Base-by-base conservation (phyloP, 2,329 filamentous ascomycete species). In the Xylariaceae sp. region DNA sequence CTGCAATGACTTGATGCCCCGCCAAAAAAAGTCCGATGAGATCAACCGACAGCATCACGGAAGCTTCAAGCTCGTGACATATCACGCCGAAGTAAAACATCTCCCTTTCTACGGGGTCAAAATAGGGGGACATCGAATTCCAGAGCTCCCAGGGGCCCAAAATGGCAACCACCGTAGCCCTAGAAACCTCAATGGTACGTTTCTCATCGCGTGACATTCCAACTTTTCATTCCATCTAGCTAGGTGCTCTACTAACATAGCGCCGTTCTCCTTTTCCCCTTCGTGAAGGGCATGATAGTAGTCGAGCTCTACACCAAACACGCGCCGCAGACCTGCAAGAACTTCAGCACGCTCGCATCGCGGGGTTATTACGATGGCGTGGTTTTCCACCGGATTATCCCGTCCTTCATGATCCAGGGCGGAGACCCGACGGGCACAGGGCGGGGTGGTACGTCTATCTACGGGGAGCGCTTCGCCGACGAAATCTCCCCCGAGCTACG, bases 361-460 rank as follows among this genome's bases (percentile, higher is more conserved):
- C 81, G 91, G 64, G 89, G 89, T 64, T 97, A 96, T 81, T 99
- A 96, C 81, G 83, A 94, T 75, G 77, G 74, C 69, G 83, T 88
- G 56, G 75, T 91, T 67, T 92, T 97, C 80, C 94, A 97, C 77
- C 91, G 94, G 70, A 86, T 97, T 65, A 97, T 99, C 68, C 85
- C 89, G 50, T 84, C 89, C 73, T 99, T 99, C 78, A 97, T 99
- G 92, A 80, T 95, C 55, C 92, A 97, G 75, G 89, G 87, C 59
- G 91, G 92, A 56, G 94, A 99, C 71, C 92, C 92, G 1, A 96
- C 92, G 0, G 92, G 91, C 57, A 96, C 91, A 1, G 94, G 94
- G 50, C 85, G 91, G 56, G 94, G 94, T 65, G 94, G 94, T 55
- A 79, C 79, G 55, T 91, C 86, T 58, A 95, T 96, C 75, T 97